Percentiles rank a stretch among this genome's conserved stretches.
phyloP scores from a whole-genome alignment of 1,284 basidiomycete genomes.

The Quambalaria eucalypti region DNA sequence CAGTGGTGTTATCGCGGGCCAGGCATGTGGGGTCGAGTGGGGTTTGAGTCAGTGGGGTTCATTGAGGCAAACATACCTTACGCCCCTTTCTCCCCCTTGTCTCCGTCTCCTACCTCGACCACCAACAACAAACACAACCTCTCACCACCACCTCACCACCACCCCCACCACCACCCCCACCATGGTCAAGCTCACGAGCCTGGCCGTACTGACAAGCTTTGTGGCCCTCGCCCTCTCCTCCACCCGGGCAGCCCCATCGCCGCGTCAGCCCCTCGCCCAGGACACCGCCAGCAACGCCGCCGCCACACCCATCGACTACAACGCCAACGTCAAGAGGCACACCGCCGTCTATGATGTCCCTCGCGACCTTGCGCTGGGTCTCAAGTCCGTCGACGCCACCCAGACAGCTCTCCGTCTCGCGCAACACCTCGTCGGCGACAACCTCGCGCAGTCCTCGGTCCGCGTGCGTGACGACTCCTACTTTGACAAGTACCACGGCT shows the following conservation, averaged over 20 bases:
- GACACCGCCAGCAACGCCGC: background rate
- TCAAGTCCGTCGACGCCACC: background rate
- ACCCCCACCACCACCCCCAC: background rate
- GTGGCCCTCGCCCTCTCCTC: background rate
- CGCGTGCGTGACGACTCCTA: slow-evolving; percentile 30
- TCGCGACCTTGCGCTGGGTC: background rate
- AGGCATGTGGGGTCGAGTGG: no score
- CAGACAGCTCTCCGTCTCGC: background rate
- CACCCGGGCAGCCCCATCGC: background rate
- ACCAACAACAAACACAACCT: no score
- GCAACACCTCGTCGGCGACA: background rate
- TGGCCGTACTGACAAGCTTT: background rate
- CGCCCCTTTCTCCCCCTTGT: background rate
- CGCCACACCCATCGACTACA: background rate
- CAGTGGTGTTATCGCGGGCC: no score
- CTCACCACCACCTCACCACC: no score
- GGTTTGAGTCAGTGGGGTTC: no score
- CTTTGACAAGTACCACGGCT: slow-evolving; percentile 23
- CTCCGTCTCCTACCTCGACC: background rate
- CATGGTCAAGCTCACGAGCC: background rate
- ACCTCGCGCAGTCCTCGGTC: background rate
- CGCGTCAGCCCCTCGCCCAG: background rate
- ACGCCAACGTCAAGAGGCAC: background rate
- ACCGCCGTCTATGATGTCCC: background rate
- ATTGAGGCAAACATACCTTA: no score